Percentiles rank a stretch among this genome's conserved stretches.
These are phyloP conservation scores for Globisporangium perplexum DNA, from an alignment of 352 stramenopile genomes.

Conservation along the genomic window DNA sequence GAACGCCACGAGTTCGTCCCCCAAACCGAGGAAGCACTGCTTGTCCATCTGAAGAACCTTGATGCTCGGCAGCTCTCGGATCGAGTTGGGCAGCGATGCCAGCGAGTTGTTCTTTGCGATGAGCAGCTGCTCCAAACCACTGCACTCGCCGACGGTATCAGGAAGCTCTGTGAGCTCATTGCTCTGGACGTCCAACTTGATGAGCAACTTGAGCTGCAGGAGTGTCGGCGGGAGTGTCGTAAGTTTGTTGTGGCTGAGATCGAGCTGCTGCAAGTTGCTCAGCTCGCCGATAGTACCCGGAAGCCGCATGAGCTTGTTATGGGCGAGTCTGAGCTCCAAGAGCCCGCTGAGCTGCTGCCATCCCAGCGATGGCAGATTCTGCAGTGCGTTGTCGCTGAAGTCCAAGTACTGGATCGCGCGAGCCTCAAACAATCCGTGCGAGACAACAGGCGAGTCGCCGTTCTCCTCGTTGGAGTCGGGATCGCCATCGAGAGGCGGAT, in stretches of 20 bases:
- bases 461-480: not conserved
- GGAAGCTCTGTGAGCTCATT: conserved; percentile 33
- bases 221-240: conserved; percentile 18
- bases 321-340: conserved; percentile 33
- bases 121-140: conserved; percentile 22
- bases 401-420: conserved; percentile 29
- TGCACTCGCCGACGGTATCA: conserved; percentile 20
- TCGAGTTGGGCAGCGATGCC: conserved; percentile 15
- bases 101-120: conserved; percentile 33
- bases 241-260: conserved; percentile 42
- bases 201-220: conserved; percentile 15
- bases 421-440: conserved; percentile 24
- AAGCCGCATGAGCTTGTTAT: conserved; percentile 35
- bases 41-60: conserved; percentile 43
- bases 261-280: conserved; percentile 26
- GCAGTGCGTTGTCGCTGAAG: conserved; percentile 38
- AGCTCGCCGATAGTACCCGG: conserved; percentile 20
- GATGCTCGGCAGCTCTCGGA: conserved; percentile 21
- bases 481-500: conserved; percentile 2
- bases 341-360: conserved; percentile 25
- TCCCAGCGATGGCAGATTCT: conserved; percentile 16
- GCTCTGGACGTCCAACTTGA: conserved; percentile 23
- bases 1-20: conserved; percentile 25
- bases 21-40: conserved; percentile 36
- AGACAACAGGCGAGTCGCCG: not conserved